phyloP scores from a whole-genome alignment of 202 grass and related monocot species.

The Carex arenaria region DNA sequence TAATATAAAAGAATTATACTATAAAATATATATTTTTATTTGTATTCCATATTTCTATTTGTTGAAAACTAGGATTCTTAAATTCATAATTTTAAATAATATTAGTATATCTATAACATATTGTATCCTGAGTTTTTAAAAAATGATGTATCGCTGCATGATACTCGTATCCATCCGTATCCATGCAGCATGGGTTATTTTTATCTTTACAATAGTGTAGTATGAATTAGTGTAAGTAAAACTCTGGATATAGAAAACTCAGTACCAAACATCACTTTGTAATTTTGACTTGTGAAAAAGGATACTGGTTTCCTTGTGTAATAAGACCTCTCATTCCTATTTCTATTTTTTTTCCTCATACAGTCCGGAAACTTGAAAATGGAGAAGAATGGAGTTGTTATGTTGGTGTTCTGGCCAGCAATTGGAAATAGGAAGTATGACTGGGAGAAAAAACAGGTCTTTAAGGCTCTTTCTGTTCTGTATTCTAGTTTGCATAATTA shows the following conservation, averaged over 20 bases:
- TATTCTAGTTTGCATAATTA: slow-evolving; percentile 20
- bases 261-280: background rate
- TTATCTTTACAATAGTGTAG: background rate
- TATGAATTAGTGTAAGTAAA: background rate
- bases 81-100: too few relatives aligned
- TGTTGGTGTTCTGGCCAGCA: slow-evolving; percentile 80
- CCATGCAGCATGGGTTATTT: background rate
- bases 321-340: background rate
- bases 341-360: slow-evolving; percentile 3
- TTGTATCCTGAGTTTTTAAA: too few relatives aligned
- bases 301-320: background rate
- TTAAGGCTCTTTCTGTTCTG: background rate
- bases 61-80: too few relatives aligned
- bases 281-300: background rate
- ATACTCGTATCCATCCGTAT: too few relatives aligned
- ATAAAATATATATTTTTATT: too few relatives aligned
- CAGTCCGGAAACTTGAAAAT: slow-evolving; percentile 64
- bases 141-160: too few relatives aligned
- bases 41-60: too few relatives aligned
- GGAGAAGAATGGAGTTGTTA: slow-evolving; percentile 57
- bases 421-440: slow-evolving; percentile 74
- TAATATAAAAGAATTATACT: too few relatives aligned
- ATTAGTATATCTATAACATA: too few relatives aligned
- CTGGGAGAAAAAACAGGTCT: slow-evolving; percentile 84
- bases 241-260: background rate